Percentiles rank a stretch among this genome's conserved stretches.
These are phyloP conservation scores for Chytriomyces confervae DNA, from an alignment of 192 early-diverging fungal species.

Conservation along the genomic window DNA sequence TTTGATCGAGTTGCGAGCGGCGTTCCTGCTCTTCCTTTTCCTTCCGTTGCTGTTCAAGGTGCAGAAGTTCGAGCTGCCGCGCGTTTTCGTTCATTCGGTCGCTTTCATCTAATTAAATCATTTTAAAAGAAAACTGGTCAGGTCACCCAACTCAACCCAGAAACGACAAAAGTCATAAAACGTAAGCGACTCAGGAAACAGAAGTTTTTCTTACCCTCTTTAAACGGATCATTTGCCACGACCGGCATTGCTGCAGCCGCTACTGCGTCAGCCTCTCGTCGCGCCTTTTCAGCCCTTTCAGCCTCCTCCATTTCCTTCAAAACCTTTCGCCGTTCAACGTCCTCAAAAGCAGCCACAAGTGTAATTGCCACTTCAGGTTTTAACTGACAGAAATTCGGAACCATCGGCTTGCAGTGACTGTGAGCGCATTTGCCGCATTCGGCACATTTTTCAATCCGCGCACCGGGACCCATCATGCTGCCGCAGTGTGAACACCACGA, in stretches of 20 bases:
- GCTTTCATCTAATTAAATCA: conserved; percentile 1
- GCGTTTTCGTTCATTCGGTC: conserved; percentile 2
- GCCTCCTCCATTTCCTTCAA: conserved; percentile 58
- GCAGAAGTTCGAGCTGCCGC: neutral
- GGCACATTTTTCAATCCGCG: conserved; percentile 47
- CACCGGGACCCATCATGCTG: conserved; percentile 61
- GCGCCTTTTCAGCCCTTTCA: conserved; percentile 31
- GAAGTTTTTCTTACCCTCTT: neutral
- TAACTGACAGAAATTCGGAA: conserved; percentile 58
- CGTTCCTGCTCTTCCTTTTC: neutral
- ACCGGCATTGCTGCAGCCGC: neutral
- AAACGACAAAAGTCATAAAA: neutral
- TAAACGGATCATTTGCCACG: neutral
- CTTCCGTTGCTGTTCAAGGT: conserved; percentile 9
- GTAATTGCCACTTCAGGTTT: conserved; percentile 50
- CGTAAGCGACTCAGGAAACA: neutral
- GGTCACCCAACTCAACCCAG: neutral
- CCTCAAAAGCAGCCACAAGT: conserved; percentile 54
- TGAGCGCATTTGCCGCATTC: conserved; percentile 54
- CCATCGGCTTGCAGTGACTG: conserved; percentile 47
- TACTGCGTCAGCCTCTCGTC: conserved; percentile 21
- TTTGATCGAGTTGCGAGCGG: neutral
- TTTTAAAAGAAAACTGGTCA: neutral
- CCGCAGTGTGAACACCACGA: conserved; percentile 98
- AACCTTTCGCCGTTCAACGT: conserved; percentile 48